Percentiles rank a stretch among this genome's conserved stretches.
Evolutionary conservation across 225 moss, liverwort and hornwort genomes (phyloP).

Genomic region (Lunularia cruciata): DNA sequence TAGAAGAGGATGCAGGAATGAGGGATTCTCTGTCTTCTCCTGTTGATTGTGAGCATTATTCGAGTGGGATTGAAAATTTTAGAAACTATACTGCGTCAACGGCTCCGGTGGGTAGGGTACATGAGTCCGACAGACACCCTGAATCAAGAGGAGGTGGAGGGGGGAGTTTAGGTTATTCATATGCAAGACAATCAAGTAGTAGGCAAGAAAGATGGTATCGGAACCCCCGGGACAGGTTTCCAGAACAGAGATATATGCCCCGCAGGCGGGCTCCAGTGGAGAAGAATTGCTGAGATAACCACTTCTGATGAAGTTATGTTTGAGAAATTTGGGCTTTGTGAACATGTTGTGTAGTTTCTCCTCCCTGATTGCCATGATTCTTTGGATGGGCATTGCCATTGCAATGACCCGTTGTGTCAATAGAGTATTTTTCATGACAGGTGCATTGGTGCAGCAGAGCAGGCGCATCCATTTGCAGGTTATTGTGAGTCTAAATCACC

Average conservation of each 20-base stretch:
- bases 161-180: slow-evolving; percentile 23
- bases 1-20: slow-evolving; percentile 29
- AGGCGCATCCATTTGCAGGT: slow-evolving; percentile 30
- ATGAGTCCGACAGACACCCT: slow-evolving; percentile 19
- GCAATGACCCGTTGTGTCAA: slow-evolving; percentile 47
- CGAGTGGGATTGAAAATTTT: slow-evolving; percentile 32
- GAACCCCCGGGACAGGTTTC: slow-evolving; percentile 34
- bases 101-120: slow-evolving; percentile 19
- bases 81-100: slow-evolving; percentile 19
- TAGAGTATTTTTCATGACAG: slow-evolving; percentile 32
- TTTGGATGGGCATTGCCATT: slow-evolving; percentile 53
- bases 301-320: slow-evolving; percentile 16
- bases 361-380: slow-evolving; percentile 37
- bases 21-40: slow-evolving; percentile 30
- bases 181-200: slow-evolving; percentile 31
- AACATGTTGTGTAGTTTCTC: slow-evolving; percentile 24
- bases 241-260: slow-evolving; percentile 43
- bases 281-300: slow-evolving; percentile 32
- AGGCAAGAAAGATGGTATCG: slow-evolving; percentile 43
- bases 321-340: slow-evolving; percentile 29
- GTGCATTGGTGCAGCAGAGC: slow-evolving; percentile 19
- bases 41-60: slow-evolving; percentile 29
- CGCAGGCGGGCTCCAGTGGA: slow-evolving; percentile 37
- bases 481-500: slow-evolving; percentile 16
- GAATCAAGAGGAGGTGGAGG: slow-evolving; percentile 33